These are phyloP conservation scores for Macrolepiota fuliginosa DNA, from an alignment of 768 basidiomycete species.

Conservation along the genomic window DNA sequence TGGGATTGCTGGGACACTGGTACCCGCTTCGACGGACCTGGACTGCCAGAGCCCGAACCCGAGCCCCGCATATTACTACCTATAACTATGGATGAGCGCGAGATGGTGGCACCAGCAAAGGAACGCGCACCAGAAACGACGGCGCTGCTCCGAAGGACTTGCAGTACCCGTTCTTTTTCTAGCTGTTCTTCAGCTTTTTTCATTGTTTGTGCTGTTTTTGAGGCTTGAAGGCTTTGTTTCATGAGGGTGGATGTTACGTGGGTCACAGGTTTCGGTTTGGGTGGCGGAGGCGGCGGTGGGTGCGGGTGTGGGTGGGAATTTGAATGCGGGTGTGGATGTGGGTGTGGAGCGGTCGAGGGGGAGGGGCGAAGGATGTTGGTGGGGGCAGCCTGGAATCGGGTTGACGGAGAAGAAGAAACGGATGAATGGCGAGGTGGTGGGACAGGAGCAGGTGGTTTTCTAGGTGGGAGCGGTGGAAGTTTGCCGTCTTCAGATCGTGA, in stretches of 20 bases:
- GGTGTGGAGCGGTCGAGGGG: constrained; percentile 14
- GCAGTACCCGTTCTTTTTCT: constrained; percentile 67
- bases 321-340: constrained; percentile 16
- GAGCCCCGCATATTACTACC: constrained; percentile 26
- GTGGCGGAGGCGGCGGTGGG: constrained; percentile 15
- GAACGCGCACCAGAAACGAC: constrained; percentile 30
- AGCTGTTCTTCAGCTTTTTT: constrained; percentile 68
- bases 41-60: not conserved
- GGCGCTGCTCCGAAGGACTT: constrained; percentile 67
- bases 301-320: constrained; percentile 8
- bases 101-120: constrained; percentile 27
- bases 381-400: constrained; percentile 18
- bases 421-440: constrained; percentile 40
- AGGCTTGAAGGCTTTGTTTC: constrained; percentile 71
- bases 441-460: constrained; percentile 35
- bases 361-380: constrained; percentile 3
- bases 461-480: constrained; percentile 50
- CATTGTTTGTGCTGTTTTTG: constrained; percentile 65
- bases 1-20: not conserved
- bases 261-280: constrained; percentile 17
- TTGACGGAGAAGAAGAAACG: constrained; percentile 17
- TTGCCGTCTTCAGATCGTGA: constrained; percentile 19
- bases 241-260: constrained; percentile 67
- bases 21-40: constrained; percentile 16
- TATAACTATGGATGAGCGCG: constrained; percentile 32